These are phyloP conservation scores for Clarireedia paspali DNA, from an alignment of 2,329 filamentous ascomycete genomes.

Conservation along the genomic window DNA sequence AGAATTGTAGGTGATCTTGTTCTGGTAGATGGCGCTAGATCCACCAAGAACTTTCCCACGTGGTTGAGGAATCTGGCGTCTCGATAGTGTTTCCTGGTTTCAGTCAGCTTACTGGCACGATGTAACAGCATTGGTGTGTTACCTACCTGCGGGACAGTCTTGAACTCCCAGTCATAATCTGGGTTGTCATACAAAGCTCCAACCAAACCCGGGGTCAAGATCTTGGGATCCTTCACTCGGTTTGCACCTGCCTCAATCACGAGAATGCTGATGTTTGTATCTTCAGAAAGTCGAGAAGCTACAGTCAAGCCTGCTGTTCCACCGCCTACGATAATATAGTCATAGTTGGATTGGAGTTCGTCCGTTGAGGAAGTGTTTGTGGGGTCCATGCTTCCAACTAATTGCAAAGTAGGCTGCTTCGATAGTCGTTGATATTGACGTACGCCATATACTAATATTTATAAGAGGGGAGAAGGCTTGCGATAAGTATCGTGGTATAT, in stretches of 20 bases:
- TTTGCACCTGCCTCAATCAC: slow-evolving; percentile 34
- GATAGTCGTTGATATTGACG: no score
- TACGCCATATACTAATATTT: no score
- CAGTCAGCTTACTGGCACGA: slow-evolving; percentile 12
- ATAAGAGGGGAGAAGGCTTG: no score
- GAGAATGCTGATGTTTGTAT: slow-evolving; percentile 30
- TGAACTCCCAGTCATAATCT: slow-evolving; percentile 36
- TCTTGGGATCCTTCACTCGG: slow-evolving; percentile 28
- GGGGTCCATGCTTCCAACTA: no score
- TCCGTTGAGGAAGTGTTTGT: no score
- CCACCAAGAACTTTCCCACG: slow-evolving; percentile 32
- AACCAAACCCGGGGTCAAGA: slow-evolving; percentile 26
- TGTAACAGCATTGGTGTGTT: slow-evolving; percentile 9
- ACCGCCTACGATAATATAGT: slow-evolving; percentile 37
- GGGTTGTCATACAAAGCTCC: slow-evolving; percentile 18
- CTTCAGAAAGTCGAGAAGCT: slow-evolving; percentile 33
- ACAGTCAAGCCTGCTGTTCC: slow-evolving; percentile 36
- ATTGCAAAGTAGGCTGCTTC: no score
- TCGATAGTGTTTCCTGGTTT: slow-evolving; percentile 17
- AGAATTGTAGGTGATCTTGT: slow-evolving; percentile 17
- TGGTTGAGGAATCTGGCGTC: slow-evolving; percentile 16
- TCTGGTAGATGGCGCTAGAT: slow-evolving; percentile 28
- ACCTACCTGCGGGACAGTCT: slow-evolving; percentile 31
- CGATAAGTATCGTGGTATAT: no score
- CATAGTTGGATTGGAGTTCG: slow-evolving; percentile 9